Evolutionary conservation across 2,329 filamentous ascomycete genomes (phyloP).

Genomic region (Neonectria coccinea): DNA sequence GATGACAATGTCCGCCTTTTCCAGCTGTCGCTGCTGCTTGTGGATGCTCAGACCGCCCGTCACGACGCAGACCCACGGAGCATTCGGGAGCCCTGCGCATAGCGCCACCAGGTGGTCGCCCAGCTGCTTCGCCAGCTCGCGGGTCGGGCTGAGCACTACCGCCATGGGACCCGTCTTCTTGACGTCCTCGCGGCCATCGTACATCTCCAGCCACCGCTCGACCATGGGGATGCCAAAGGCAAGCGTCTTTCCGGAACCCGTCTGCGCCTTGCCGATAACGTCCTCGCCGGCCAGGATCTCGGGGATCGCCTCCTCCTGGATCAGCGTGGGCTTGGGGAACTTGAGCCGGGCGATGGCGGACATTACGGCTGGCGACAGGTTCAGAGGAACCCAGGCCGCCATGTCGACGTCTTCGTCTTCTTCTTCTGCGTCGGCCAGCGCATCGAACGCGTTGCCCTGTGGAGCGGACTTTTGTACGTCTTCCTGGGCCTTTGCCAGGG

Average conservation of each 20-base stretch:
- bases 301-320: conserved; percentile 85
- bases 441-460: conserved; percentile 64
- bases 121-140: conserved; percentile 94
- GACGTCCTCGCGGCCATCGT: conserved; percentile 50
- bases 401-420: conserved; percentile 73
- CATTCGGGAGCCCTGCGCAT: conserved; percentile 69
- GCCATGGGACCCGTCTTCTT: conserved; percentile 68
- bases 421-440: conserved; percentile 65
- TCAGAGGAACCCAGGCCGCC: conserved; percentile 81
- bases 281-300: conserved; percentile 86
- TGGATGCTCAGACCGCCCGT: conserved; percentile 94
- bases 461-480: conserved; percentile 53
- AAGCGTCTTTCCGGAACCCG: conserved; percentile 95
- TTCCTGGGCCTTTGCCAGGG: conserved; percentile 52
- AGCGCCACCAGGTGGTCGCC: conserved; percentile 83
- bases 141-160: conserved; percentile 88
- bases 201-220: conserved; percentile 77
- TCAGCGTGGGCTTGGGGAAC: conserved; percentile 83
- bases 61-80: conserved; percentile 84
- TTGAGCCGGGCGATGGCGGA: conserved; percentile 82
- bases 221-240: conserved; percentile 95
- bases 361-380: conserved; percentile 78
- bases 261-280: conserved; percentile 95
- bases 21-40: conserved; percentile 89
- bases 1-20: conserved; percentile 90